A percentile compares a stretch with the other conserved stretches of the same genome.
phyloP scores from a whole-genome alignment of 768 basidiomycete species.

The Kwoniella mangroviensis region DNA sequence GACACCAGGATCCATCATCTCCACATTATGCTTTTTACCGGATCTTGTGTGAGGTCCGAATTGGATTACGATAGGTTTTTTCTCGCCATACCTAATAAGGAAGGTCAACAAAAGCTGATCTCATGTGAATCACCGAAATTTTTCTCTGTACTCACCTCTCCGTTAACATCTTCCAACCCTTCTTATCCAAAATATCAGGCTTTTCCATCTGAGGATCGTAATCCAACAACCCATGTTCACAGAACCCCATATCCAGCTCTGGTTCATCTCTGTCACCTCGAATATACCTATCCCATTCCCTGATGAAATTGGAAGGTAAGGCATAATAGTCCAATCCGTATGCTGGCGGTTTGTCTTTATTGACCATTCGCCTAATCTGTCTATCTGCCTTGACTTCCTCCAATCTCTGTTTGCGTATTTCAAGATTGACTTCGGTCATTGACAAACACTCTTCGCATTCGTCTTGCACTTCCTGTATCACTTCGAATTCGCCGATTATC shows the following conservation, averaged over 20 bases:
- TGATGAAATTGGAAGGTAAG: slow-evolving; percentile 25
- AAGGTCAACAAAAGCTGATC: background rate
- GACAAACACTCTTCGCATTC: slow-evolving; percentile 19
- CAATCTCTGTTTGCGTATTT: slow-evolving; percentile 5
- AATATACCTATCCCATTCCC: slow-evolving; percentile 24
- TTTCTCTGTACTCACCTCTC: slow-evolving; percentile 14
- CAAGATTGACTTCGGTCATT: slow-evolving; percentile 1
- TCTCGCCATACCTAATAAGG: slow-evolving; percentile 20
- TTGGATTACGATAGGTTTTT: slow-evolving; percentile 15
- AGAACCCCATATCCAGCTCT: slow-evolving; percentile 15
- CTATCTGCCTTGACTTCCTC: slow-evolving; percentile 18
- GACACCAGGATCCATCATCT: background rate
- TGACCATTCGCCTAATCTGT: slow-evolving; percentile 15
- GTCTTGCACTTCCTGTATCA: slow-evolving; percentile 9
- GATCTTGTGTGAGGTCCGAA: slow-evolving; percentile 5
- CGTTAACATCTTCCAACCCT: slow-evolving; percentile 30
- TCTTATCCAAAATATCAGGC: slow-evolving; percentile 8
- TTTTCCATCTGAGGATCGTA: slow-evolving; percentile 35
- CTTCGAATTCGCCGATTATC: slow-evolving; percentile 25
- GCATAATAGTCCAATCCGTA: slow-evolving; percentile 31
- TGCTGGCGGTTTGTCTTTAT: background rate
- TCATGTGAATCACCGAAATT: background rate
- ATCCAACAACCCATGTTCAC: slow-evolving; percentile 37
- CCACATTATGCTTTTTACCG: slow-evolving; percentile 17
- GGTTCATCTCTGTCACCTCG: slow-evolving; percentile 14